phyloP scores from a whole-genome alignment of 352 stramenopile genomes.

The Globisporangium radiosum region DNA sequence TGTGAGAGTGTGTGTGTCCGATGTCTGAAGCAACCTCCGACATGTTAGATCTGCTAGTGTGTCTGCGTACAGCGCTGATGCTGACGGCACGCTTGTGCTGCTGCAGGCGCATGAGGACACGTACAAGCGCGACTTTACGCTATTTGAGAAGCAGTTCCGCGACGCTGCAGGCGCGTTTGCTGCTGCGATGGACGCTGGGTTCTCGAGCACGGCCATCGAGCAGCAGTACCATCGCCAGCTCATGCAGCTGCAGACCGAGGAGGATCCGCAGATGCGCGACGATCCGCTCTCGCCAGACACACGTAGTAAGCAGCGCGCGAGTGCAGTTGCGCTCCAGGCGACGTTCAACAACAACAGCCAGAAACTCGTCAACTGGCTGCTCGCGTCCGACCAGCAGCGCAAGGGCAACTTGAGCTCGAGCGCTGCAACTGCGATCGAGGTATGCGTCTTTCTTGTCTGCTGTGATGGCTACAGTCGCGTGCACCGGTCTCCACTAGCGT shows the following conservation, averaged over 20 bases:
- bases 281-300: constrained; percentile 5
- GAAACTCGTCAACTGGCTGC: constrained; percentile 77
- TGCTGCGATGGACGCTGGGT: constrained; percentile 62
- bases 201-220: constrained; percentile 67
- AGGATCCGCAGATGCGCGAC: constrained; percentile 12
- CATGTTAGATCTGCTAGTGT: not conserved
- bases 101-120: constrained; percentile 45
- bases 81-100: no score
- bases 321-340: constrained; percentile 20
- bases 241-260: constrained; percentile 24
- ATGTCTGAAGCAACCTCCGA: no score
- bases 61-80: no score
- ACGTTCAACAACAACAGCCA: constrained; percentile 54
- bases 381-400: constrained; percentile 56
- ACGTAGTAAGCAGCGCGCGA: constrained; percentile 3
- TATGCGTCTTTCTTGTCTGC: constrained; percentile 8
- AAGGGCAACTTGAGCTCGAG: constrained; percentile 62
- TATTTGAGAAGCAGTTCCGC: constrained; percentile 69
- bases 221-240: constrained; percentile 54
- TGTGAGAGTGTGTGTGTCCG: no score
- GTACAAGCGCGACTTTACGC: constrained; percentile 64
- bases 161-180: constrained; percentile 58
- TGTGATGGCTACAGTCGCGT: no score
- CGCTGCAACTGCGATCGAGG: constrained; percentile 54
- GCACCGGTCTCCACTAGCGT: no score